Conservation (phyloP, 2,329 filamentous ascomycete genomes). For the Neocucurbitaria cava region DNA sequence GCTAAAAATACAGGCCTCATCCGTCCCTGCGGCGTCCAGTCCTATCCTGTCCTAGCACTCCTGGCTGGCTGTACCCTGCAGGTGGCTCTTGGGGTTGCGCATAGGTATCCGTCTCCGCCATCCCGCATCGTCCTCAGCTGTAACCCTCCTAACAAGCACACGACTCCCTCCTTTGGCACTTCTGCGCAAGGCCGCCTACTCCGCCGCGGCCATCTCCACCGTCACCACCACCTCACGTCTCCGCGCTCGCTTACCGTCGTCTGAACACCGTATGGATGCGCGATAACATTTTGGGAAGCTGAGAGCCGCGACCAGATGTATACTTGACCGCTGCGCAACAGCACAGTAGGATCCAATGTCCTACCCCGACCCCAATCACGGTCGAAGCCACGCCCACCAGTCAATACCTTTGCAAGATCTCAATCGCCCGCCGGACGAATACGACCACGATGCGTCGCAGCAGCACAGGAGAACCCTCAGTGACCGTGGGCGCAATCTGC, state of each 20-base stretch:
- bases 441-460: slow-evolving; percentile 36
- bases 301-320: slow-evolving; percentile 38
- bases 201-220: not conserved
- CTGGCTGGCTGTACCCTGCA: slow-evolving; percentile 4
- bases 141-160: not conserved
- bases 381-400: slow-evolving; percentile 59
- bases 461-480: slow-evolving; percentile 55
- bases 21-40: slow-evolving; percentile 8
- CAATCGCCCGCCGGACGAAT: slow-evolving; percentile 48
- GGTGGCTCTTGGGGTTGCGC: not conserved
- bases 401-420: slow-evolving; percentile 75
- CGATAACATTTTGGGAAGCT: slow-evolving; percentile 31
- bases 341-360: slow-evolving; percentile 53
- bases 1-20: slow-evolving; percentile 17
- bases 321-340: slow-evolving; percentile 30
- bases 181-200: slow-evolving; percentile 2
- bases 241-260: slow-evolving; percentile 13
- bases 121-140: slow-evolving; percentile 9
- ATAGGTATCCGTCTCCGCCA: slow-evolving; percentile 6
- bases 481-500: slow-evolving; percentile 56
- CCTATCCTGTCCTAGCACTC: slow-evolving; percentile 8
- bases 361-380: slow-evolving; percentile 56
- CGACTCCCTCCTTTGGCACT: slow-evolving; percentile 4
- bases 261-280: slow-evolving; percentile 23
- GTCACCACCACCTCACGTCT: not conserved